phyloP scores from a whole-genome alignment of 306 rosid genomes.

The Cicer arietinum region DNA sequence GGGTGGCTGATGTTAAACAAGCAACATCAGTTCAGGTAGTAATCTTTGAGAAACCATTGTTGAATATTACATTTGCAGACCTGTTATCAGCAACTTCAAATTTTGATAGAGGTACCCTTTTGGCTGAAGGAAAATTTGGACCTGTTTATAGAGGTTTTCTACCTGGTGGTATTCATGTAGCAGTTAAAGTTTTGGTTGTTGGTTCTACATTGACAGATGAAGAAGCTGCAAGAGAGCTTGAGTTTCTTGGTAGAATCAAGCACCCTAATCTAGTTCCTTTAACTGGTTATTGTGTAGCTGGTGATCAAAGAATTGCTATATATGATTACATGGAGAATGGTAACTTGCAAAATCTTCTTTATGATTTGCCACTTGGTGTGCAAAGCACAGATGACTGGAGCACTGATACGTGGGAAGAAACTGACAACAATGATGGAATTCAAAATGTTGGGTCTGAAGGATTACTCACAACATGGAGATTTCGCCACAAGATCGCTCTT shows the following conservation, averaged over 20 bases:
- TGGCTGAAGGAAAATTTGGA: constrained; percentile 99
- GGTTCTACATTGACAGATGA: constrained; percentile 92
- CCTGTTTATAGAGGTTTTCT: constrained; percentile 96
- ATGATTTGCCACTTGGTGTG: constrained; percentile 92
- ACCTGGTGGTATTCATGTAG: constrained; percentile 89
- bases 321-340: constrained; percentile 99
- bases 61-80: constrained; percentile 89
- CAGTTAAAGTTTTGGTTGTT: constrained; percentile 89
- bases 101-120: constrained; percentile 90
- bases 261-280: constrained; percentile 95
- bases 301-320: constrained; percentile 94
- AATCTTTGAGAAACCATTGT: constrained; percentile 90
- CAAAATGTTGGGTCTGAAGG: constrained; percentile 86
- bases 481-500: constrained; percentile 92
- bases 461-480: constrained; percentile 78
- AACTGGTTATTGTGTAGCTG: constrained; percentile 97
- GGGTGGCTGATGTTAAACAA: constrained; percentile 99
- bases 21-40: constrained; percentile 88
- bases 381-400: constrained; percentile 94
- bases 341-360: constrained; percentile 88
- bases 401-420: constrained; percentile 94
- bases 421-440: constrained; percentile 62
- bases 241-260: constrained; percentile 94
- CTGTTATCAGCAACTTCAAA: constrained; percentile 91
- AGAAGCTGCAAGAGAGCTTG: constrained; percentile 93